phyloP scores from a whole-genome alignment of 768 basidiomycete species.

The Xerocomellus chrysenteron region DNA sequence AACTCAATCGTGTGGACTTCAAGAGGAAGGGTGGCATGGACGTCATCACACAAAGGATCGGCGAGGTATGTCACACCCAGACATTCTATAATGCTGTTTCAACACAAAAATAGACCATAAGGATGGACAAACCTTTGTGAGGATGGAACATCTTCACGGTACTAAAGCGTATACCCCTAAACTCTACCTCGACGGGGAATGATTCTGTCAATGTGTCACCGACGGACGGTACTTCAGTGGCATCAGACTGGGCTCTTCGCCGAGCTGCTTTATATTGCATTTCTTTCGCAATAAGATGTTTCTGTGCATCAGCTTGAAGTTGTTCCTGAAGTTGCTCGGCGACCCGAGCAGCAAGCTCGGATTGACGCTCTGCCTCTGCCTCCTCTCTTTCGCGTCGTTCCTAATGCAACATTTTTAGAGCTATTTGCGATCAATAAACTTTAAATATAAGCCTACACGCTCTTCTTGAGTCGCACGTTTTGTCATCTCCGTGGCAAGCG shows the following conservation, averaged over 20 bases:
- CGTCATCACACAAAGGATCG: slow-evolving; percentile 71
- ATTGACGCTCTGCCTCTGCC: slow-evolving; percentile 52
- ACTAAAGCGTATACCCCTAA: slow-evolving; percentile 58
- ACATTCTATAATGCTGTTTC: slow-evolving; percentile 41
- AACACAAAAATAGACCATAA: not conserved
- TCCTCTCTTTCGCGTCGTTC: slow-evolving; percentile 54
- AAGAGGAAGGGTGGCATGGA: slow-evolving; percentile 55
- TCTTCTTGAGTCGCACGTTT: slow-evolving; percentile 71
- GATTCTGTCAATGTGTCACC: slow-evolving; percentile 58
- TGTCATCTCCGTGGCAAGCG: slow-evolving; percentile 78
- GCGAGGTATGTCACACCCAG: slow-evolving; percentile 70
- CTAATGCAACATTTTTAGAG: slow-evolving; percentile 30
- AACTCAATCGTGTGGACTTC: slow-evolving; percentile 71
- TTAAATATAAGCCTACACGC: slow-evolving; percentile 40
- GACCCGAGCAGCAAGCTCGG: slow-evolving; percentile 49
- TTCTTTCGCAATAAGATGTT: slow-evolving; percentile 47
- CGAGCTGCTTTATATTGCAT: slow-evolving; percentile 51
- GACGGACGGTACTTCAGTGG: slow-evolving; percentile 57
- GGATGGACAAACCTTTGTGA: slow-evolving; percentile 48
- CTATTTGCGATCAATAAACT: not conserved
- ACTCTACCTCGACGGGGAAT: slow-evolving; percentile 55
- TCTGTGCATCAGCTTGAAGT: slow-evolving; percentile 63
- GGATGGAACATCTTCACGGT: slow-evolving; percentile 74
- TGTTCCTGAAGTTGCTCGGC: slow-evolving; percentile 63
- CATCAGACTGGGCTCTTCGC: slow-evolving; percentile 66